Percentiles rank a stretch among this genome's conserved stretches.
phyloP scores from a whole-genome alignment of 441 rosid species.

The Corymbia calophylla region DNA sequence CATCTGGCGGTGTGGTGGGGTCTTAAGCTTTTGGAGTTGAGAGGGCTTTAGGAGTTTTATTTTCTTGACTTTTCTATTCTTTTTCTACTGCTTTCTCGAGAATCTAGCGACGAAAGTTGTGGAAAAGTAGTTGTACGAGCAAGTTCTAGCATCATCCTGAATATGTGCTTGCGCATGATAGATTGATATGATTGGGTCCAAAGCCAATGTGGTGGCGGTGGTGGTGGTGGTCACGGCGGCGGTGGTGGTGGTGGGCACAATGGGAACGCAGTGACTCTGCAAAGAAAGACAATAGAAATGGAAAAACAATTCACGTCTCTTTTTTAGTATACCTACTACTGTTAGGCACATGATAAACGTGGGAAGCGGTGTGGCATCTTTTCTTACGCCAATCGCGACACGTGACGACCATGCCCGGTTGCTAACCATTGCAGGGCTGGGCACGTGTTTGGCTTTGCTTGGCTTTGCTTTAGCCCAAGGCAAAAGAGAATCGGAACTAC shows the following conservation, averaged over 20 bases:
- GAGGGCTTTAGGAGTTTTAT: not conserved
- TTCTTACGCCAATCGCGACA: not conserved
- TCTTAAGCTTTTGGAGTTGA: not conserved
- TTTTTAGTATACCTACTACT: not conserved
- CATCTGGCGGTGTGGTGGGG: not conserved
- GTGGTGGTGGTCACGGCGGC: not conserved
- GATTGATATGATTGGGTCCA: not conserved
- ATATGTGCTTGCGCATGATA: not conserved
- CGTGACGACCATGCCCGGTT: not conserved
- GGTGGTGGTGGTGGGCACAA: not conserved
- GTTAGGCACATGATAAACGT: not conserved
- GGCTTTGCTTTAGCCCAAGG: not conserved
- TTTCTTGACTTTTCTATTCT: slow-evolving; percentile 1
- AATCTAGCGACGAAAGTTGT: slow-evolving; percentile 14
- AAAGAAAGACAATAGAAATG: not conserved
- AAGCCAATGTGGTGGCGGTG: not conserved
- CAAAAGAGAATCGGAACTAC: not conserved
- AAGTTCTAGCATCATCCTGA: not conserved
- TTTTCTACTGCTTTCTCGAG: not conserved
- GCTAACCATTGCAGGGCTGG: not conserved
- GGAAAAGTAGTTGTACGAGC: not conserved
- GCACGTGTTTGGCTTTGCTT: not conserved
- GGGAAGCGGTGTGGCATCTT: not conserved
- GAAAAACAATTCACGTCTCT: not conserved
- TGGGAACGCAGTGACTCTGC: not conserved